A percentile compares a stretch with the other conserved stretches of the same genome.
Conservation (phyloP, 2,329 filamentous ascomycete genomes). For the Claviceps sorghi region DNA sequence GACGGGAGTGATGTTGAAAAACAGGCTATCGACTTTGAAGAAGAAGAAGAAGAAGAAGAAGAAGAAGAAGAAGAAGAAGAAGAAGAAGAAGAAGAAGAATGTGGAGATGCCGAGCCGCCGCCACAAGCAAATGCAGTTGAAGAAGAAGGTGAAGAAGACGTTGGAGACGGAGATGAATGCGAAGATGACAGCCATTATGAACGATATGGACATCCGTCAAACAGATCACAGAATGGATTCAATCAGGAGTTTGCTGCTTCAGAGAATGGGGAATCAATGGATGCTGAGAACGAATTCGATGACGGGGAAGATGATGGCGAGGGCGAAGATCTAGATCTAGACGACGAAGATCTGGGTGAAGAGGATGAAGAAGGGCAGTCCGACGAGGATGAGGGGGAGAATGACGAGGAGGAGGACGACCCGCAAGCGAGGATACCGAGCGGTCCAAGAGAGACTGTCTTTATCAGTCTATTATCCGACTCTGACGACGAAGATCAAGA, state of each 20-base stretch:
- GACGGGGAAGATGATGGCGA: not conserved
- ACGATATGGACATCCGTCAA: not conserved
- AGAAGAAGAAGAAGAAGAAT: conserved; percentile 17
- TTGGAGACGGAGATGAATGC: not conserved
- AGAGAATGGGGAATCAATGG: conserved; percentile 13
- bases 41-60: conserved; percentile 14
- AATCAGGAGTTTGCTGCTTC: not conserved
- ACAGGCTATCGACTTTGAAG: conserved; percentile 17
- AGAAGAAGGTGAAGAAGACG: too few relatives aligned
- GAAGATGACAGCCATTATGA: not conserved
- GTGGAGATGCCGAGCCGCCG: not conserved
- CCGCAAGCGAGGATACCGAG: conserved; percentile 5
- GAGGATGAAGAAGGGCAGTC: conserved; percentile 4
- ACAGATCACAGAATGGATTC: not conserved
- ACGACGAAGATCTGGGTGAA: not conserved
- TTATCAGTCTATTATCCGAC: conserved; percentile 34
- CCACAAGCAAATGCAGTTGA: conserved; percentile 1
- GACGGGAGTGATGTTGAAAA: conserved; percentile 8
- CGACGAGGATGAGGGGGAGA: conserved; percentile 7
- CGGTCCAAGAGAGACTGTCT: conserved; percentile 21
- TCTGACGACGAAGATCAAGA: conserved; percentile 11
- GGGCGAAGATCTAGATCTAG: not conserved
- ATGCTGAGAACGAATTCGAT: conserved; percentile 12
- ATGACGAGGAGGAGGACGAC: conserved; percentile 2
- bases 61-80: conserved; percentile 20